Base-by-base conservation (phyloP, 2,329 filamentous ascomycete species). In the Colletotrichum sojae region DNA sequence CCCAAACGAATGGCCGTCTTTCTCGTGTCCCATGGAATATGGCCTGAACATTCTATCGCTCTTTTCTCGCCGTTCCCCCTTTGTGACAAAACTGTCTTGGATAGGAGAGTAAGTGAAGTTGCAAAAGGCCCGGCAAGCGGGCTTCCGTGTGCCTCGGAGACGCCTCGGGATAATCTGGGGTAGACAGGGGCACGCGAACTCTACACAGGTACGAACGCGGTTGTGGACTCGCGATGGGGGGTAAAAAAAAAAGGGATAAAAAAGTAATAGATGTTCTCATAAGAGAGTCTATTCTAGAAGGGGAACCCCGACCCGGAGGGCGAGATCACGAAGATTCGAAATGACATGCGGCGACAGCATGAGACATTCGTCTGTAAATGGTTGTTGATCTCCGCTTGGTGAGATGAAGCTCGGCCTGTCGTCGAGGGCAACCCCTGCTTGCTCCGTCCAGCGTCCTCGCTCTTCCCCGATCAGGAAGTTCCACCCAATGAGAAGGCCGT, bases 341-440 rank as follows among this genome's bases (percentile, higher is more conserved):
- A 63, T 70, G 63, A 70, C 67, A 36, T 25, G 57, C 56, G 20
- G 49, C 27, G 46, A 51, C 55, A 49, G 67, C 67, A 70, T 70
- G 63, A 70, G 54, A 58, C 57, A 52, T 63, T 63, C 67, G 39
- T 55, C 57, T 70, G 39, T 56, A 68, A 63, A 58, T 57, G 63
- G 67, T 31, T 62, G 67, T 39, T 70, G 63, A 70, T 70, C 46
- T 70, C 67, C 67, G 67, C 36, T 52, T 54, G 45, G 39, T 70
- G 67, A 70, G 64, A 67, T 70, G 63, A 67, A 63, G 63, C 63
- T 68, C 54, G 57, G 67, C 57, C 63, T 46, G 67, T 70, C 57
- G 67, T 70, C 58, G 63, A 68, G 67, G 67, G 67, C 62, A 69
- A 69, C 67, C 67, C 67, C 67, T 69, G 67, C 56, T 67, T 62